Conservation (phyloP, 83 land plant genomes). For the Picea abies region DNA sequence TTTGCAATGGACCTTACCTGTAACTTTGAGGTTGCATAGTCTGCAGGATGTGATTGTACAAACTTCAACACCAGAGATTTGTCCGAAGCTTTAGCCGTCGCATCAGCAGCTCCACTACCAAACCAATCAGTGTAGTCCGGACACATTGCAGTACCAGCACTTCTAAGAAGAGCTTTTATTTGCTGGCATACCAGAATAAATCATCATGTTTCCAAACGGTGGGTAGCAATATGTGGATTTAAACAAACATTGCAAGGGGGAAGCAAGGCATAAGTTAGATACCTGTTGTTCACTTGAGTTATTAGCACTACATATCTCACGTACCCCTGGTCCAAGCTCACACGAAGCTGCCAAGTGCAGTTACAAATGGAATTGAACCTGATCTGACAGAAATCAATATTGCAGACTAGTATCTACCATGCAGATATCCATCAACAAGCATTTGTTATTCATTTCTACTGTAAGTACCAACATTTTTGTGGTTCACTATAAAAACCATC, state of each 20-base stretch:
- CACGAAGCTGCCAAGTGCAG: slow-evolving; percentile 37
- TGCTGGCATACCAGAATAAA: slow-evolving; percentile 55
- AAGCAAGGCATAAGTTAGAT: background rate
- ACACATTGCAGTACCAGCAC: slow-evolving; percentile 78
- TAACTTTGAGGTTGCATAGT: slow-evolving; percentile 75
- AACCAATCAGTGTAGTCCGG: slow-evolving; percentile 79
- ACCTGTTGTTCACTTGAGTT: slow-evolving; percentile 89
- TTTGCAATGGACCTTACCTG: slow-evolving; percentile 53
- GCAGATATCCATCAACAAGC: background rate
- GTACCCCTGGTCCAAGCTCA: slow-evolving; percentile 62
- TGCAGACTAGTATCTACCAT: background rate
- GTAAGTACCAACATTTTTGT: background rate
- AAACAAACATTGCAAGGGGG: background rate
- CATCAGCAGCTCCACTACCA: slow-evolving; percentile 37
- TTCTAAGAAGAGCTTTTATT: slow-evolving; percentile 87
- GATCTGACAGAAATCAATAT: background rate
- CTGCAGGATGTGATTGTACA: slow-evolving; percentile 77
- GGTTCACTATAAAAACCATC: background rate
- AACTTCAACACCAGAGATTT: slow-evolving; percentile 71
- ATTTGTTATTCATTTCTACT: background rate
- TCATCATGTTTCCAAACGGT: background rate
- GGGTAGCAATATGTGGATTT: background rate
- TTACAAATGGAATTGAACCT: background rate
- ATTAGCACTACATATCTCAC: slow-evolving; percentile 88
- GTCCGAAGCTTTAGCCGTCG: slow-evolving; percentile 49